Evolutionary conservation across 2,329 filamentous ascomycete species (phyloP).

Genomic region (Arthrobotrys conoides): DNA sequence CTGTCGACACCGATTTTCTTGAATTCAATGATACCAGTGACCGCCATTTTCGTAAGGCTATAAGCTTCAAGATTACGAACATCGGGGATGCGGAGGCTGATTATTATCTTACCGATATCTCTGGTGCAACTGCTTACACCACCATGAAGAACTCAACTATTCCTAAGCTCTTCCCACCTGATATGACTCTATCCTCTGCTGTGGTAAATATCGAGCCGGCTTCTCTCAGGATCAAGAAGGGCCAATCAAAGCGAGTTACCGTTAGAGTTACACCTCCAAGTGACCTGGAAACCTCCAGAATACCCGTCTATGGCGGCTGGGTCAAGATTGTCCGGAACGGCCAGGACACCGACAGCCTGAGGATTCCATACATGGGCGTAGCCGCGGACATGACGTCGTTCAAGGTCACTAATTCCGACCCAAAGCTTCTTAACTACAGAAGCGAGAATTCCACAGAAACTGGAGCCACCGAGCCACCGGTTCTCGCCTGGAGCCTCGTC

Average conservation of each 20-base stretch:
- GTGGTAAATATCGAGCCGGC: neutral
- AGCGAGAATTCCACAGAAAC: slow-evolving; percentile 17
- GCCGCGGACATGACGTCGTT: slow-evolving; percentile 15
- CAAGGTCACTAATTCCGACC: neutral
- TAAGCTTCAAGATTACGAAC: slow-evolving; percentile 71
- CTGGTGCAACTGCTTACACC: neutral
- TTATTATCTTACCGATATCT: neutral
- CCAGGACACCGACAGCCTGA: slow-evolving; percentile 66
- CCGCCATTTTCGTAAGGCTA: slow-evolving; percentile 70
- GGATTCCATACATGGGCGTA: slow-evolving; percentile 67
- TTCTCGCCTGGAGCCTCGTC: slow-evolving; percentile 26
- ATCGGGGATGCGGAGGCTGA: neutral
- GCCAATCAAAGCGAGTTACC: neutral
- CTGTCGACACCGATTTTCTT: slow-evolving; percentile 73
- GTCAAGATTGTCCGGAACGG: slow-evolving; percentile 67
- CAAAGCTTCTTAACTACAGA: slow-evolving; percentile 5
- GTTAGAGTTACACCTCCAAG: slow-evolving; percentile 67
- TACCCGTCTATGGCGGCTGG: slow-evolving; percentile 70
- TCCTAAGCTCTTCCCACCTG: slow-evolving; percentile 43
- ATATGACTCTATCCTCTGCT: neutral
- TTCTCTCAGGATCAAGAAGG: neutral
- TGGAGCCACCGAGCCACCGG: slow-evolving; percentile 12
- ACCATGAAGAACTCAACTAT: neutral
- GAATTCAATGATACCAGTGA: slow-evolving; percentile 74
- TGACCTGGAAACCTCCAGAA: slow-evolving; percentile 65